Percentiles rank a stretch among this genome's conserved stretches.
These are phyloP conservation scores for Noccaea bulbosa DNA, from an alignment of 345 rosid genomes.

Conservation along the genomic window DNA sequence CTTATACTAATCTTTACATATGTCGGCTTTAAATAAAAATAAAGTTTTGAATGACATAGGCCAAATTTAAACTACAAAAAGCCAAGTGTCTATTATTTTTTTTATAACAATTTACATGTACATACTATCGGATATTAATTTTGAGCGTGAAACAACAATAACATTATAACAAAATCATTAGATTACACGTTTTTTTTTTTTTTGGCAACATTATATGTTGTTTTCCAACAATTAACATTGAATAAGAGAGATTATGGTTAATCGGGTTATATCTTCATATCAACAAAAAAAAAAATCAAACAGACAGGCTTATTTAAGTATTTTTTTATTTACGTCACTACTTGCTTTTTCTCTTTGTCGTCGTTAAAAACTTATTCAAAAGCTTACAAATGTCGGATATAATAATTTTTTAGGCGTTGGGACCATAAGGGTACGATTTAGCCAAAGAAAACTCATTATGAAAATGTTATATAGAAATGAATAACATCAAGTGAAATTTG, in stretches of 20 bases:
- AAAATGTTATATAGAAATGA: not conserved
- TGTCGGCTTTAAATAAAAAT: not conserved
- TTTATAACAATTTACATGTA: too few species aligned
- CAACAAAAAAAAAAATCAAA: not conserved
- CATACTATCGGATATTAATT: too few species aligned
- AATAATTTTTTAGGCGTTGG: slow-evolving; percentile 21
- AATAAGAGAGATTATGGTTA: slow-evolving; percentile 7
- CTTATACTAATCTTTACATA: slow-evolving; percentile 11
- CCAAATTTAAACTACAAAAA: too few species aligned
- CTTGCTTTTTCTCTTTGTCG: slow-evolving; percentile 3
- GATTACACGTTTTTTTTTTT: not conserved
- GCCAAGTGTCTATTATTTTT: too few species aligned
- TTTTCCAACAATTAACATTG: not conserved
- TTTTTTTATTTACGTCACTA: slow-evolving; percentile 17
- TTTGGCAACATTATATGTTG: not conserved
- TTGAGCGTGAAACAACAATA: too few species aligned
- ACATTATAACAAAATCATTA: not conserved
- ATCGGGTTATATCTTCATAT: slow-evolving; percentile 2
- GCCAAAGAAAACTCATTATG: slow-evolving; percentile 1
- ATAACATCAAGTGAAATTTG: slow-evolving; percentile 10
- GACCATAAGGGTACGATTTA: slow-evolving; percentile 38
- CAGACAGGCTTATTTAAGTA: slow-evolving; percentile 13
- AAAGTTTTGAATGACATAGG: too few species aligned
- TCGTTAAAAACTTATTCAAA: slow-evolving; percentile 21
- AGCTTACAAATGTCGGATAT: slow-evolving; percentile 24